Evolutionary conservation across 108 stramenopile species (phyloP).

Genomic region (Cyclotella kingstonii): DNA sequence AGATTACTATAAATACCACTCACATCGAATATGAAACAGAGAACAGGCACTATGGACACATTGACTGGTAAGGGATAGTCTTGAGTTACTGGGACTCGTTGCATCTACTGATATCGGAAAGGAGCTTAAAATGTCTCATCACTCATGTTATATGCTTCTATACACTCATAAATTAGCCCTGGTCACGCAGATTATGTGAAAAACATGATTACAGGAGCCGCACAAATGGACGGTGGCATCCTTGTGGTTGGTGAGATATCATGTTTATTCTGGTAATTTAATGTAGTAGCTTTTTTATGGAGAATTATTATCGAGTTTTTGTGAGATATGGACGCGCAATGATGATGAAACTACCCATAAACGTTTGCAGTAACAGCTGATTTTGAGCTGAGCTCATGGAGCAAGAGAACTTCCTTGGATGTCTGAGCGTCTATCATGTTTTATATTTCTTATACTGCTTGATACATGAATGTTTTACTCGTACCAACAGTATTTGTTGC

Average conservation of each 20-base stretch:
- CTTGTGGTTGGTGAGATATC: slow-evolving; percentile 82
- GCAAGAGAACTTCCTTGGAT: too few relatives aligned
- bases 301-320: too few relatives aligned
- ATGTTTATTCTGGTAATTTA: not conserved
- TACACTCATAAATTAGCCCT: slow-evolving; percentile 51
- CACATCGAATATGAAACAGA: slow-evolving; percentile 98
- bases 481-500: not conserved
- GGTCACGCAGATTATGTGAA: slow-evolving; percentile 99
- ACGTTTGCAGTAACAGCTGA: slow-evolving; percentile 53
- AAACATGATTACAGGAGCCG: slow-evolving; percentile 99
- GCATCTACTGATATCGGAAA: too few relatives aligned
- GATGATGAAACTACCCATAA: slow-evolving; percentile 48
- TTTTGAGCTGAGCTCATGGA: too few relatives aligned
- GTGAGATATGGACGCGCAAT: too few relatives aligned
- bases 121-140: too few relatives aligned
- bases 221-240: slow-evolving; percentile 99
- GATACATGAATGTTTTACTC: too few relatives aligned
- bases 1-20: slow-evolving; percentile 94
- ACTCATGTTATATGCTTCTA: slow-evolving; percentile 1
- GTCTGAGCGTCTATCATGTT: too few relatives aligned
- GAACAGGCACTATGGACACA: slow-evolving; percentile 97
- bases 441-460: too few relatives aligned
- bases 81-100: too few relatives aligned
- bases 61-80: slow-evolving; percentile 86
- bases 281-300: too few relatives aligned